Conservation (phyloP, 2,329 filamentous ascomycete species). For the Fusarium cyanostomum region DNA sequence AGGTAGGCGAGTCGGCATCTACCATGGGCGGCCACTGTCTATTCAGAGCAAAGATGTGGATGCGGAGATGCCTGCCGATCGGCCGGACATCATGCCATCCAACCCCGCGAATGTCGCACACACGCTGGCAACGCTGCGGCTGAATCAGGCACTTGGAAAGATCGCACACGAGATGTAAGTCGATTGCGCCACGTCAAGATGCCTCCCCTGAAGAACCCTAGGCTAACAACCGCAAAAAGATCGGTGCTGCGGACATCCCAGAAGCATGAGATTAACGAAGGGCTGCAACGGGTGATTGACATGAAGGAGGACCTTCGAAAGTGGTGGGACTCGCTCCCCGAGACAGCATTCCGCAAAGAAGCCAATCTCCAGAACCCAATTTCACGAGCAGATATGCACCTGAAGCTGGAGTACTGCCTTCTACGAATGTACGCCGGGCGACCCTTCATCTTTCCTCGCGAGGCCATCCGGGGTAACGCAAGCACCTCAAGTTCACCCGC, state of each 20-base stretch:
- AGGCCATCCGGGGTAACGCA: constrained; percentile 39
- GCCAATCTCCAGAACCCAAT: constrained; percentile 52
- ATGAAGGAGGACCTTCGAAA: constrained; percentile 50
- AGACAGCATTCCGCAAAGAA: constrained; percentile 48
- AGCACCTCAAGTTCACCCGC: constrained; percentile 46
- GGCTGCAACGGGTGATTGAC: constrained; percentile 47
- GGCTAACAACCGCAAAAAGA: constrained; percentile 36
- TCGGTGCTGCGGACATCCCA: constrained; percentile 48
- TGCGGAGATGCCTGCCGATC: constrained; percentile 60
- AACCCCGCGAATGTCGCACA: constrained; percentile 56
- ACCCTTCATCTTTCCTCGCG: constrained; percentile 59
- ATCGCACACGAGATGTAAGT: constrained; percentile 53
- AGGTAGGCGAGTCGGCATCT: constrained; percentile 61
- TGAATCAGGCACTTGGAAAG: constrained; percentile 49
- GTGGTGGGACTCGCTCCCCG: constrained; percentile 52
- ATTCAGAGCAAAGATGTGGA: constrained; percentile 63
- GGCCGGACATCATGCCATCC: constrained; percentile 54
- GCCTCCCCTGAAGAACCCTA: background rate
- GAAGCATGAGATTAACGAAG: constrained; percentile 46
- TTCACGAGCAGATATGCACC: constrained; percentile 60
- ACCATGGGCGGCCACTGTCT: constrained; percentile 65
- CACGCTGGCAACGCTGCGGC: constrained; percentile 55
- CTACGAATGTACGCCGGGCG: constrained; percentile 64
- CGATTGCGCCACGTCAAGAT: background rate
- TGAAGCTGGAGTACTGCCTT: constrained; percentile 63